Conservation (phyloP, 2,329 filamentous ascomycete genomes). For the Botrytis porri region DNA sequence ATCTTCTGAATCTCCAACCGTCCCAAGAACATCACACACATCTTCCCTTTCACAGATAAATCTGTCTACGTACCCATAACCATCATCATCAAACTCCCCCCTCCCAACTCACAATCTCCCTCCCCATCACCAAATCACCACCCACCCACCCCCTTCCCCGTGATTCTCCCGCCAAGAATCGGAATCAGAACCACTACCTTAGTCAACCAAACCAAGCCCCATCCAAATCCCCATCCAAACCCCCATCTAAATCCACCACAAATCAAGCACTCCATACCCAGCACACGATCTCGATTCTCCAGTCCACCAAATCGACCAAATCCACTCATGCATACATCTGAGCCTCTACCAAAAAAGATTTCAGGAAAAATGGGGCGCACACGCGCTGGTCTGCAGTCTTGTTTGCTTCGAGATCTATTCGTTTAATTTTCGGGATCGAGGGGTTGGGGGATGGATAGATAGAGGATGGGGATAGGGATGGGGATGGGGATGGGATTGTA, state of each 20-base stretch:
- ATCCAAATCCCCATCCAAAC: not conserved
- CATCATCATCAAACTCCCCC: not conserved
- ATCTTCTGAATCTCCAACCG: fast-evolving
- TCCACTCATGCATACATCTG: not conserved
- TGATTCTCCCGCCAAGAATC: not conserved
- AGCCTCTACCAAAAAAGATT: not conserved
- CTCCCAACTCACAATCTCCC: no score
- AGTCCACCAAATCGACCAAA: not conserved
- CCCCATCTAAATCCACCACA: not conserved
- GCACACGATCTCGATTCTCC: not conserved
- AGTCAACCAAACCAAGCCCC: no score
- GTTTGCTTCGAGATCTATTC: not conserved
- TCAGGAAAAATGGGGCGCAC: fast-evolving
- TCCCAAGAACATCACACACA: not conserved
- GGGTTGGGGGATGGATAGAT: no score
- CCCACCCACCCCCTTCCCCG: not conserved
- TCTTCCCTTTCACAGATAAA: not conserved
- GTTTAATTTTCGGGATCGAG: not conserved
- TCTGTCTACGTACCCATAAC: no score
- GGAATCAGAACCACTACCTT: no score
- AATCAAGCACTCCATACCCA: not conserved
- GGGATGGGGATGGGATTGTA: no score
- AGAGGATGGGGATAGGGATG: no score
- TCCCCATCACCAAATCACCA: not conserved
- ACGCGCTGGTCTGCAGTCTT: not conserved